Percentiles rank a stretch among this genome's conserved stretches.
Conservation (phyloP, 768 basidiomycete species). For the Termitomyces sp. region DNA sequence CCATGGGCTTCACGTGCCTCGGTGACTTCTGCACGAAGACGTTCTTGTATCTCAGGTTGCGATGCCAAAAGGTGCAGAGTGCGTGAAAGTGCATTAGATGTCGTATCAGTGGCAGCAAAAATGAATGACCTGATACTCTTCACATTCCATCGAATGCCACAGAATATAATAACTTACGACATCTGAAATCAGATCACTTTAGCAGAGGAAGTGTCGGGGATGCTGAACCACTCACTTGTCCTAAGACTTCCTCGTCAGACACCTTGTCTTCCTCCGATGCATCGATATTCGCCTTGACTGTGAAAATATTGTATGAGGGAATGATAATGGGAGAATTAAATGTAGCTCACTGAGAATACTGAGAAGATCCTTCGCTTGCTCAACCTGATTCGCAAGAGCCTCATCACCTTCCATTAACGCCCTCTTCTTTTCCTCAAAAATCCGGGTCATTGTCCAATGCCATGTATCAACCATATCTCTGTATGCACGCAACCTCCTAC, state of each 20-base stretch:
- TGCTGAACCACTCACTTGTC: neutral
- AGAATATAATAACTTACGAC: conserved; percentile 11
- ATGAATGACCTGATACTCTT: neutral
- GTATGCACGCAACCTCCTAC: neutral
- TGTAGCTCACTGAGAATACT: neutral
- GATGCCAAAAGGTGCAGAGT: neutral
- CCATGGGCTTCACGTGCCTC: neutral
- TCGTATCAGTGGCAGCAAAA: neutral
- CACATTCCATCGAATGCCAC: too few relatives aligned
- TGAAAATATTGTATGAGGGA: neutral
- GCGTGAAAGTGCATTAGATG: neutral
- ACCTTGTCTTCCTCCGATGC: conserved; percentile 20
- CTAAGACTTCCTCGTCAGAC: neutral
- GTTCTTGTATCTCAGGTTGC: neutral
- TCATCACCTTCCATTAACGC: neutral
- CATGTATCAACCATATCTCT: conserved; percentile 10
- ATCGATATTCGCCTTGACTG: neutral
- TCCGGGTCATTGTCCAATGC: conserved; percentile 3
- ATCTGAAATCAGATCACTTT: conserved; percentile 8
- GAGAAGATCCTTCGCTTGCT: neutral
- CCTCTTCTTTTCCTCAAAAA: neutral
- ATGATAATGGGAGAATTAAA: neutral
- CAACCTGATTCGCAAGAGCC: neutral
- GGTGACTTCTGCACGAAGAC: neutral
- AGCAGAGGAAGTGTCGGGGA: too few relatives aligned